Percentiles rank a stretch among this genome's conserved stretches.
phyloP scores from a whole-genome alignment of 371 early-diverging fungal species.

The Paramicrosporidium saccamoebae region DNA sequence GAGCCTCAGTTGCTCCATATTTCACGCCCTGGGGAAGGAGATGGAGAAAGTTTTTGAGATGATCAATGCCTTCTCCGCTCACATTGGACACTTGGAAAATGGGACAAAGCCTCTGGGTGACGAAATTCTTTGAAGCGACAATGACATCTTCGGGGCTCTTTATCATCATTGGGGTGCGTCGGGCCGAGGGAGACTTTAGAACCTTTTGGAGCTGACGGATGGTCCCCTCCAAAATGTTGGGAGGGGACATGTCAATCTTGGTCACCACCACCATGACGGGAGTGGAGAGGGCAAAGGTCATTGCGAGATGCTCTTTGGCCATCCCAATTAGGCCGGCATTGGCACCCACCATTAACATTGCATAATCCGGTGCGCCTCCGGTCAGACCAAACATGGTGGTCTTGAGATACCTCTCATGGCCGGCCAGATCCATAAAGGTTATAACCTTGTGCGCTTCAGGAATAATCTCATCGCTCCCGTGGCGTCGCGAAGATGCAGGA shows the following conservation, averaged over 20 bases:
- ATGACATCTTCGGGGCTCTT: conserved; percentile 36
- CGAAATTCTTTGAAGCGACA: conserved; percentile 36
- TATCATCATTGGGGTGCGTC: conserved; percentile 62
- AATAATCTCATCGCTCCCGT: conserved; percentile 55
- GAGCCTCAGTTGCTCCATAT: conserved; percentile 2
- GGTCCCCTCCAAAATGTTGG: conserved; percentile 39
- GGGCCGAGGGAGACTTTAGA: conserved; percentile 50
- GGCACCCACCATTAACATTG: conserved; percentile 61
- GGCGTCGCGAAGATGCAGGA: conserved; percentile 12
- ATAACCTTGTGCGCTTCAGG: conserved; percentile 33
- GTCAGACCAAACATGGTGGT: conserved; percentile 78
- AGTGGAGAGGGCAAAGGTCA: conserved; percentile 42
- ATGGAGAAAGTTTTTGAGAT: conserved; percentile 47
- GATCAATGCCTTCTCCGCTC: conserved; percentile 47
- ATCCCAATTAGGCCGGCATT: conserved; percentile 73
- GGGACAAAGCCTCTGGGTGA: conserved; percentile 55
- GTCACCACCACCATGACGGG: conserved; percentile 68
- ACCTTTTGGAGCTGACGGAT: conserved; percentile 42
- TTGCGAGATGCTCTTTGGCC: conserved; percentile 70
- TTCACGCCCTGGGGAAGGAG: conserved; percentile 13
- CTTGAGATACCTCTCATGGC: conserved; percentile 71
- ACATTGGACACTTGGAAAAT: conserved; percentile 75
- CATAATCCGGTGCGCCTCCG: conserved; percentile 55
- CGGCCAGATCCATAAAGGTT: conserved; percentile 58
- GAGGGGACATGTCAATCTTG: conserved; percentile 67